Conservation (phyloP, 305 asterid genomes). For the Petunia hybrid region DNA sequence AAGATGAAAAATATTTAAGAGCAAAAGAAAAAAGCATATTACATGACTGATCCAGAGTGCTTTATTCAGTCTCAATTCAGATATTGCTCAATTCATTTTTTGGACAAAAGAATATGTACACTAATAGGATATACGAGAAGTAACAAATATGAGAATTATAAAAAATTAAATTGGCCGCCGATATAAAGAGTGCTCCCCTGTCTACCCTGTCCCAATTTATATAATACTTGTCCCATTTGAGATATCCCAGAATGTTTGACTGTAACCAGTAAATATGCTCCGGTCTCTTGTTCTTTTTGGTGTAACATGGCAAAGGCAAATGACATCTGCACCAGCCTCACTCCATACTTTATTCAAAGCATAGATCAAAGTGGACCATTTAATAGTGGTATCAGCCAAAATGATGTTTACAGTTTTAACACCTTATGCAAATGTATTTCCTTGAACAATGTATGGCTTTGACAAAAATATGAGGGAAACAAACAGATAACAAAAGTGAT, state of each 20-base stretch:
- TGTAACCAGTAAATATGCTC: too few species aligned
- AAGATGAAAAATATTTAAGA: neutral
- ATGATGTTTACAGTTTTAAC: neutral
- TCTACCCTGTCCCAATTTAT: neutral
- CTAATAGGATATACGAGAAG: neutral
- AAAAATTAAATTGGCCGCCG: neutral
- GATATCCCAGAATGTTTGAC: neutral
- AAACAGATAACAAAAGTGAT: conserved; percentile 12
- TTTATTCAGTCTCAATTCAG: neutral
- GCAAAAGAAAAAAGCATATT: neutral
- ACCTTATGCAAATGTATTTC: neutral
- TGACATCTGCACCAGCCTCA: neutral
- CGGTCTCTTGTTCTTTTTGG: too few species aligned
- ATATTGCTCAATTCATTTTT: neutral
- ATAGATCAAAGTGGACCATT: neutral
- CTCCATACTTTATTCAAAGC: neutral
- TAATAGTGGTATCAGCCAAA: conserved; percentile 14
- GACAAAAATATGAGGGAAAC: neutral
- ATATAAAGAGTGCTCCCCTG: neutral
- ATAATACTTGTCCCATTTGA: neutral
- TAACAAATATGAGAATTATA: neutral
- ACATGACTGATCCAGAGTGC: neutral
- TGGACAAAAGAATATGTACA: neutral
- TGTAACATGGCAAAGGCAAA: neutral
- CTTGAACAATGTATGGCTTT: neutral